Evolutionary conservation across 2,329 filamentous ascomycete species (phyloP), one percentile per base, ranked within the genome.

Genomic region (Exophiala mesophila): DNA sequence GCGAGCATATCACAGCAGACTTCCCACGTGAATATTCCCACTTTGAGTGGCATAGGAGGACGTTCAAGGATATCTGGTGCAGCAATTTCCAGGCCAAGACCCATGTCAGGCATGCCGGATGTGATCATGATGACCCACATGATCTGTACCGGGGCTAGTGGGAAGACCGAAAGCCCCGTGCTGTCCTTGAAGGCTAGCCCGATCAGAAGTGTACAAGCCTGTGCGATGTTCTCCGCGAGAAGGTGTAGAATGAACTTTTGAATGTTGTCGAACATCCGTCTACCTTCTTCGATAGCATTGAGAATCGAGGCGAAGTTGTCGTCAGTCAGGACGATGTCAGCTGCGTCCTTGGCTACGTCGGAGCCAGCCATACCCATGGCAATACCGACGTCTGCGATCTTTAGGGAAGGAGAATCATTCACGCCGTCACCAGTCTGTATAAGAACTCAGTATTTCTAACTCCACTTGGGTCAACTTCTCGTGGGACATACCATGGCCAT

Each of bases 41-140:
- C 65, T 63, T 77, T 77, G 0, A 64, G 63, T 52, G 65, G 63
- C 21, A 38, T 38, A 7, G 88, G 88, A 5, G 86, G 85, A 39
- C 87, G 82, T 50, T 75, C 69, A 77, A 94, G 87, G 48, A 94
- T 82, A 58, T 90, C 84, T 2, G 77, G 74, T 0, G 82, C 78
- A 0, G 86, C 85, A 32, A 74, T 68, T 63, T 94, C 88, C 54
- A 88, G 82, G 16, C 88, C 87, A 1, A 94, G 77, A 30, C 88
- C 88, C 69, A 95, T 92, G 45, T 89, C 88, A 1, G 88, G 88
- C 63, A 92, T 80, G 44, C 83, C 85, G 29, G 85, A 90, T 0
- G 88, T 94, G 41, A 92, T 77, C 84, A 94, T 90, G 64, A 94
- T 94, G 62, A 94, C 87, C 88, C 87, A 94, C 45, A 94, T 76